Percentiles rank a stretch among this genome's conserved stretches.
Conservation (phyloP, 371 early-diverging fungal species). For the Encephalitozoon romaleae region DNA sequence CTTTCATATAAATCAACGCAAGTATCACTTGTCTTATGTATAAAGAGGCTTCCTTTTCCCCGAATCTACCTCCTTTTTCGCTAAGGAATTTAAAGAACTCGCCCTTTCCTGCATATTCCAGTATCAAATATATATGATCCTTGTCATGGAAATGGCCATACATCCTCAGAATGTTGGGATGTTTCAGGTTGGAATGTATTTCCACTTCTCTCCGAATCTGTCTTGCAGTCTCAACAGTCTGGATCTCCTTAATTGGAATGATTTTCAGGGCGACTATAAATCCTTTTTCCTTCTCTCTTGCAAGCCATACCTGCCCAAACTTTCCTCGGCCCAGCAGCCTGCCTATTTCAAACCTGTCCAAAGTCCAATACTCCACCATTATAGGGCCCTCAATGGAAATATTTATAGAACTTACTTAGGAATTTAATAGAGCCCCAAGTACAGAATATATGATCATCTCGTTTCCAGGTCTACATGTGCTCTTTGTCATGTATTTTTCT, state of each 20-base stretch:
- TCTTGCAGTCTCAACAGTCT: constrained; percentile 67
- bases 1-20: constrained; percentile 79
- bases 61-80: constrained; percentile 64
- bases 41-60: constrained; percentile 69
- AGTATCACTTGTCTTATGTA: constrained; percentile 76
- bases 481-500: neutral
- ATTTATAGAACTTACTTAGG: neutral
- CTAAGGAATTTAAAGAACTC: constrained; percentile 75
- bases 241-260: constrained; percentile 71
- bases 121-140: constrained; percentile 75
- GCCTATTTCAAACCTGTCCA: constrained; percentile 90
- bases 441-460: neutral
- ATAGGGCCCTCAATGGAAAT: constrained; percentile 13
- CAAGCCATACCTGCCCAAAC: constrained; percentile 90
- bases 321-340: constrained; percentile 81
- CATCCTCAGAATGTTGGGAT: constrained; percentile 78
- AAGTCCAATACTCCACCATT: constrained; percentile 48
- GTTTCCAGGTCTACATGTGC: neutral
- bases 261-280: constrained; percentile 84
- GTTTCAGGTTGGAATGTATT: constrained; percentile 81
- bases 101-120: constrained; percentile 86
- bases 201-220: constrained; percentile 88
- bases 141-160: constrained; percentile 92
- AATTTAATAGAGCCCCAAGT: neutral
- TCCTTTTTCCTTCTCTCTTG: constrained; percentile 71